phyloP scores from a whole-genome alignment of 73 alveolate species.

The Vitrella brassicaformis region DNA sequence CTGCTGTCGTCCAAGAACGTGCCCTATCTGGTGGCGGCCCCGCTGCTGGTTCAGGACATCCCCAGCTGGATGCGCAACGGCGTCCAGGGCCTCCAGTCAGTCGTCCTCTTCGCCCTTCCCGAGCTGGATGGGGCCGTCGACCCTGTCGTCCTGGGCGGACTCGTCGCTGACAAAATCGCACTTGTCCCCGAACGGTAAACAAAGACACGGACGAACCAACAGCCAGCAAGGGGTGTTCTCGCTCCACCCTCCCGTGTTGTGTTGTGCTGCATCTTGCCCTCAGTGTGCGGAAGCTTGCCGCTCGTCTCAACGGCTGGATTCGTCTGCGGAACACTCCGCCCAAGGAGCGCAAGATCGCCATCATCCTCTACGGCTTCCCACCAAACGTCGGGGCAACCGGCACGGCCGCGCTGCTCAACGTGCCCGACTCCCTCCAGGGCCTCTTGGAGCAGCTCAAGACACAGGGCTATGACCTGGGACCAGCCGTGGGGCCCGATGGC shows the following conservation, averaged over 20 bases:
- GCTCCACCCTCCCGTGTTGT: no score
- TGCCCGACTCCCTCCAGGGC: slow-evolving; percentile 18
- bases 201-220: no score
- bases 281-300: not conserved
- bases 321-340: slow-evolving; percentile 6
- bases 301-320: slow-evolving; percentile 10
- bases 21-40: slow-evolving; percentile 37
- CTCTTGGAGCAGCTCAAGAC: not conserved
- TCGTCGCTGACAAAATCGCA: not conserved
- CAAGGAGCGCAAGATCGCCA: slow-evolving; percentile 14
- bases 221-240: no score
- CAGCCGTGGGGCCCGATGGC: not conserved
- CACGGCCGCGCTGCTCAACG: slow-evolving; percentile 35
- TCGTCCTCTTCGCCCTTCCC: slow-evolving; percentile 4
- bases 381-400: slow-evolving; percentile 33
- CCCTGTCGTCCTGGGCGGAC: slow-evolving; percentile 12
- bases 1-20: slow-evolving; percentile 15
- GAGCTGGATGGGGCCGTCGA: slow-evolving; percentile 37
- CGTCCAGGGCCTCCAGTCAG: not conserved
- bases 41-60: slow-evolving; percentile 19
- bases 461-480: not conserved
- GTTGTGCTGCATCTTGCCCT: no score
- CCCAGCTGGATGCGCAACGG: not conserved
- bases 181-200: not conserved
- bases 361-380: slow-evolving; percentile 26